A percentile compares a stretch with the other conserved stretches of the same genome.
These are phyloP conservation scores for Protea cynaroides DNA, from an alignment of 164 flowering plant genomes.

Conservation along the genomic window DNA sequence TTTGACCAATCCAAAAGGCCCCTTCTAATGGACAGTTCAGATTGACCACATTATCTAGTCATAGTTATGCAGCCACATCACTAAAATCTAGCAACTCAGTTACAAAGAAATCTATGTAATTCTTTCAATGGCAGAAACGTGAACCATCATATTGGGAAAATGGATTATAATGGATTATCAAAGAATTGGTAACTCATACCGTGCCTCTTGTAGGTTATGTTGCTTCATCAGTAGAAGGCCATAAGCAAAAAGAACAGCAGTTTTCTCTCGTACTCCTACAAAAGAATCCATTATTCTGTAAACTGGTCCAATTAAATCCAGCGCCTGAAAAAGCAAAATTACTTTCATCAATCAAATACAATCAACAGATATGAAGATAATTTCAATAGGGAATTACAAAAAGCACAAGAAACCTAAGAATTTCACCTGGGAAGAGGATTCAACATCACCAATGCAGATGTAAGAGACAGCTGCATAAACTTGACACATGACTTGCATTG, in stretches of 20 bases:
- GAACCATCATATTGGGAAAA: too few species aligned
- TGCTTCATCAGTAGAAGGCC: constrained; percentile 91
- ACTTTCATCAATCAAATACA: constrained; percentile 4
- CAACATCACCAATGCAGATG: constrained; percentile 88
- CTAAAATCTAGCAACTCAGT: too few species aligned
- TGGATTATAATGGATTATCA: too few species aligned
- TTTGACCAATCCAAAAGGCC: too few species aligned
- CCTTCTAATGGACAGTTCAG: too few species aligned
- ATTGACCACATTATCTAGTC: too few species aligned
- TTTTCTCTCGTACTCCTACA: constrained; percentile 88
- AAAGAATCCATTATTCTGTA: constrained; percentile 73
- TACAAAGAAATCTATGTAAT: too few species aligned
- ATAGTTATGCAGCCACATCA: too few species aligned
- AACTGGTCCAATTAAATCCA: constrained; percentile 86
- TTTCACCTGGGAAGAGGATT: constrained; percentile 79
- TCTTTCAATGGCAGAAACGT: too few species aligned
- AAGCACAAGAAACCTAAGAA: neutral
- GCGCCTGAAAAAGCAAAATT: constrained; percentile 49
- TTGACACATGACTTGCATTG: constrained; percentile 84
- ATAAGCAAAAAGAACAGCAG: constrained; percentile 72
- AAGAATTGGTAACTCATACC: constrained; percentile 31
- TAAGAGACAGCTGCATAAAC: constrained; percentile 88
- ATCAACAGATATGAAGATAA: neutral
- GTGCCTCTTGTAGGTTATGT: constrained; percentile 85
- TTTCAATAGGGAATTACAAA: neutral